A percentile compares a stretch with the other conserved stretches of the same genome.
phyloP scores from a whole-genome alignment of 768 basidiomycete species.

The Peribolospora baueri region DNA sequence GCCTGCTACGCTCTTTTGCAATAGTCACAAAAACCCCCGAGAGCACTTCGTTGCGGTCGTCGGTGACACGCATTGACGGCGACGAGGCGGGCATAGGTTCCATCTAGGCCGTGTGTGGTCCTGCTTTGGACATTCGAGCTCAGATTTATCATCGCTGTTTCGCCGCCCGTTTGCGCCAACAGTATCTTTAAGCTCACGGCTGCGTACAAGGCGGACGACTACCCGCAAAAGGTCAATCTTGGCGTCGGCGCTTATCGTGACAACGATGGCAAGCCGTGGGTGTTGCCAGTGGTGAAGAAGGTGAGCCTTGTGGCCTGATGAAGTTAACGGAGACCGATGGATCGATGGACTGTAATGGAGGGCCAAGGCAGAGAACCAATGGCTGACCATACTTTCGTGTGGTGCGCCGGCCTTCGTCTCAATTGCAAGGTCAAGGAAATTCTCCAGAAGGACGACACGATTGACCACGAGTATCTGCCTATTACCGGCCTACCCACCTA shows the following conservation, averaged over 20 bases:
- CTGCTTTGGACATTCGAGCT: not conserved
- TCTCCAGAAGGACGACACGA: constrained; percentile 31
- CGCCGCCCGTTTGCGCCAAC: constrained; percentile 6
- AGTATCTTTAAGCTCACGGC: constrained; percentile 38
- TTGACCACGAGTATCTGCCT: constrained; percentile 88
- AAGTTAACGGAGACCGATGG: not conserved
- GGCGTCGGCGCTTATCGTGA: constrained; percentile 95
- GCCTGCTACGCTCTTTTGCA: too few species aligned
- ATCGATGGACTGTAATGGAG: not conserved
- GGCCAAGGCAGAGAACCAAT: not conserved
- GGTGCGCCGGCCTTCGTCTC: not conserved
- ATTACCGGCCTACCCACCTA: constrained; percentile 77
- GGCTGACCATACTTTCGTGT: not conserved
- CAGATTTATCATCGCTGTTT: not conserved
- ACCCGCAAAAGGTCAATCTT: constrained; percentile 81
- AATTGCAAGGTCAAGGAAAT: constrained; percentile 41
- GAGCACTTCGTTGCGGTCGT: too few species aligned
- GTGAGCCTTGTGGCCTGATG: constrained; percentile 20
- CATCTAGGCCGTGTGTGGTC: too few species aligned
- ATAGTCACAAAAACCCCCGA: too few species aligned
- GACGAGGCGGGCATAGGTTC: not conserved
- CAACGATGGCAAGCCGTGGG: constrained; percentile 79
- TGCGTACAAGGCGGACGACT: constrained; percentile 86
- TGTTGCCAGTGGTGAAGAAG: constrained; percentile 70
- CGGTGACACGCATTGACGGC: not conserved